phyloP scores from a whole-genome alignment of 2,329 filamentous ascomycete genomes.

The Epichloe hybrida region DNA sequence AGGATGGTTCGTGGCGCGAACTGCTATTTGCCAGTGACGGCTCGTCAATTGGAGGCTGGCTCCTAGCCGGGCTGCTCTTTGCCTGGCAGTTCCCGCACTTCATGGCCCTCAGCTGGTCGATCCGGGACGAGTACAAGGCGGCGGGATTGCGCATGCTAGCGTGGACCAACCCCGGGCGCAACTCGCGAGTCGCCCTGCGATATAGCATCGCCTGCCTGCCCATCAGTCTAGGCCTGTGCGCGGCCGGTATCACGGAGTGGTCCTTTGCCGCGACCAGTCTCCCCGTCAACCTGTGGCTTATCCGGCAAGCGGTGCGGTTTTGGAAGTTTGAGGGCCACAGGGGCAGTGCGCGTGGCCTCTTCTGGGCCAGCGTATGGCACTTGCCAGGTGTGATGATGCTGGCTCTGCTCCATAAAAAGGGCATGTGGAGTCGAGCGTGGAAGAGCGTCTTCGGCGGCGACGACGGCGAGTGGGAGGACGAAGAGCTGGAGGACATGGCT shows the following conservation, averaged over 20 bases:
- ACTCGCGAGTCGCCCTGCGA: slow-evolving; percentile 73
- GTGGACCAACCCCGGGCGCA: slow-evolving; percentile 77
- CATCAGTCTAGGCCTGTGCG: slow-evolving; percentile 69
- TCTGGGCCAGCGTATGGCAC: slow-evolving; percentile 98
- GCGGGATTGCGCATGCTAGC: slow-evolving; percentile 60
- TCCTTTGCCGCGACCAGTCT: slow-evolving; percentile 70
- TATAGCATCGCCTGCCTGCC: slow-evolving; percentile 82
- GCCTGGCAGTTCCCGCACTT: slow-evolving; percentile 99
- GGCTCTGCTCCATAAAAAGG: slow-evolving; percentile 86
- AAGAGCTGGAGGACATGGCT: slow-evolving; percentile 32
- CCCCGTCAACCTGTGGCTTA: slow-evolving; percentile 76
- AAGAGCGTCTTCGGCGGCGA: slow-evolving; percentile 48
- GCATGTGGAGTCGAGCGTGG: slow-evolving; percentile 77
- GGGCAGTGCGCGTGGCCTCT: slow-evolving; percentile 70
- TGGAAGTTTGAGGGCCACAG: slow-evolving; percentile 65
- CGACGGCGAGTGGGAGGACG: slow-evolving; percentile 44
- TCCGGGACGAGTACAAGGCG: slow-evolving; percentile 75
- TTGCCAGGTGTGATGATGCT: slow-evolving; percentile 79
- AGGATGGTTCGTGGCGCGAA: slow-evolving; percentile 62
- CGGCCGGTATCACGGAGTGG: slow-evolving; percentile 69
- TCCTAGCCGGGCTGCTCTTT: slow-evolving; percentile 72
- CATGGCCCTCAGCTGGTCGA: slow-evolving; percentile 81
- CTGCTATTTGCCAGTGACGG: slow-evolving; percentile 54
- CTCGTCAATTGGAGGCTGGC: slow-evolving; percentile 67
- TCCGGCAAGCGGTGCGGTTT: slow-evolving; percentile 66